Base-by-base conservation (phyloP, 2,329 filamentous ascomycete species). In the Pseudopithomyces chartarum region DNA sequence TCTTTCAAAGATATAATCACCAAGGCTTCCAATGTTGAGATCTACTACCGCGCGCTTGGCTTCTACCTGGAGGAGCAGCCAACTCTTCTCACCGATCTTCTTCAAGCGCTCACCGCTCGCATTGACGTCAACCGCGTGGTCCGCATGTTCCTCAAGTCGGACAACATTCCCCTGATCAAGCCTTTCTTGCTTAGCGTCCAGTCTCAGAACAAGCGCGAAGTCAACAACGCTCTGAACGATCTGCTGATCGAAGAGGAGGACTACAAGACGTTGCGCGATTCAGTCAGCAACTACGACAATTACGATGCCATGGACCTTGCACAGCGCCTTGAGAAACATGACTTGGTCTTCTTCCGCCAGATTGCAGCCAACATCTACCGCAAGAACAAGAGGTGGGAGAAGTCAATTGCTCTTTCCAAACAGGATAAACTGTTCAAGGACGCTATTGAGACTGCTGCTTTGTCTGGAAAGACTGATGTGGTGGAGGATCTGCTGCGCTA, bases 381-480 rank as follows among this genome's bases (percentile, higher is more conserved):
- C 77, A 99, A 98, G 86, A 98, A 97, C 84, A 98, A 98, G 89
- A 87, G 95, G 62, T 99, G 96, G 96, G 94, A 98, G 82, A 98
- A 98, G 82, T 97, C 93, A 3, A 99, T 99, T 77, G 87, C 92
- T 33, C 83, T 99, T 45, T 98, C 94, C 15, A 99, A 99, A 85
- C 94, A 99, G 77, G 95, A 99, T 82, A 98, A 97, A 85, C 84
- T 99, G 15, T 99, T 95, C 89, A 98, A 97, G 84, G 95, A 99
- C 80, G 95, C 96, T 23, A 98, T 99, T 62, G 95, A 99, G 84
- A 99, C 95, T 13, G 87, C 96, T 32, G 95, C 95, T 26, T 90
- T 97, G 54, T 98, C 94, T 50, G 84, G 85, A 74, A 98, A 98
- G 85, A 75, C 84, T 12, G 93, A 97, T 29, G 90, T 98, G 66